A percentile compares a stretch with the other conserved stretches of the same genome.
phyloP scores from a whole-genome alignment of 2,329 filamentous ascomycete genomes.

The Penicillium sp. region DNA sequence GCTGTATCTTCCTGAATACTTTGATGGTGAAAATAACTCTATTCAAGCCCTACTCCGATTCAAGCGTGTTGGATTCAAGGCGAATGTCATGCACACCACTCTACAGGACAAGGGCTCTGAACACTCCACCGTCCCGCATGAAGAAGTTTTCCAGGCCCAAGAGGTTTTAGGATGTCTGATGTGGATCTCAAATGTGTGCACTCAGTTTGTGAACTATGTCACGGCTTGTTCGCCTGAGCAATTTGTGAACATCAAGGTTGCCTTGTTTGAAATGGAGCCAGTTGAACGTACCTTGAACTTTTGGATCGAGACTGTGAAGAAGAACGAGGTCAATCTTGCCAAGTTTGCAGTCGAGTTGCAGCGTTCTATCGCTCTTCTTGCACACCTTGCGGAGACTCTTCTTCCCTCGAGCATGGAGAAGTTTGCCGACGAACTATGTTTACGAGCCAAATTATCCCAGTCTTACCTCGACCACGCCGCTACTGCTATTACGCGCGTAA shows the following conservation, averaged over 20 bases:
- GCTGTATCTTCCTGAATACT: conserved; percentile 83
- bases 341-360: conserved; percentile 80
- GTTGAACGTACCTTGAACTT: conserved; percentile 86
- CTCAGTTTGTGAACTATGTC: conserved; percentile 80
- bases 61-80: conserved; percentile 86
- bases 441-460: conserved; percentile 74
- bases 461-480: conserved; percentile 79
- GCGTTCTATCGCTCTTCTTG: conserved; percentile 80
- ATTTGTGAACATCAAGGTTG: conserved; percentile 76
- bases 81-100: conserved; percentile 73
- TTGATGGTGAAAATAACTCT: conserved; percentile 77
- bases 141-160: conserved; percentile 77
- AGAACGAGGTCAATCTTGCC: conserved; percentile 82
- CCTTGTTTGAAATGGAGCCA: conserved; percentile 83
- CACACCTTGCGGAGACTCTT: conserved; percentile 80
- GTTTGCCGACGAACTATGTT: conserved; percentile 77
- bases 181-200: conserved; percentile 80
- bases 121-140: conserved; percentile 65
- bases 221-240: conserved; percentile 74
- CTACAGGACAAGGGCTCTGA: conserved; percentile 76
- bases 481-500: conserved; percentile 64
- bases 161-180: conserved; percentile 83
- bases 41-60: conserved; percentile 87
- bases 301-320: conserved; percentile 82
- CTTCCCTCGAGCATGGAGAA: conserved; percentile 69